Evolutionary conservation across 2,329 filamentous ascomycete genomes (phyloP).

Genomic region (Bimuria novae-zelandiae): DNA sequence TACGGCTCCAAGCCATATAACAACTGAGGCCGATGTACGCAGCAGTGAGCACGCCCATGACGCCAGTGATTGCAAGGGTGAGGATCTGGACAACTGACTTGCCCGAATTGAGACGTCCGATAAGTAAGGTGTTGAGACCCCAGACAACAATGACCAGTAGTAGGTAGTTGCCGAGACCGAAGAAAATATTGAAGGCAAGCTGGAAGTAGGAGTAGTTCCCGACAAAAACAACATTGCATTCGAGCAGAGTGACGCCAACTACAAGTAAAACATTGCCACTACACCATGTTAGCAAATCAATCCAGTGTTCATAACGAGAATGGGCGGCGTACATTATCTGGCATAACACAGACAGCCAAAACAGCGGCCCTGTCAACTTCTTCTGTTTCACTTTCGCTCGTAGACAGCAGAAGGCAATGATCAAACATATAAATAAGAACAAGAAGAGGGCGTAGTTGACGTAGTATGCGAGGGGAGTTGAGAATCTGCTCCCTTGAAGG

Average conservation of each 20-base stretch:
- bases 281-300: slow-evolving; percentile 10
- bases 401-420: slow-evolving; percentile 23
- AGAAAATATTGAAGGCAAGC: slow-evolving; percentile 27
- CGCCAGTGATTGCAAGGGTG: slow-evolving; percentile 15
- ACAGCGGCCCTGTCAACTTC: slow-evolving; percentile 27
- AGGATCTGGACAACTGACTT: slow-evolving; percentile 17
- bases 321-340: slow-evolving; percentile 25
- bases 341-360: slow-evolving; percentile 15
- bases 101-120: slow-evolving; percentile 20
- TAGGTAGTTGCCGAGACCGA: slow-evolving; percentile 22
- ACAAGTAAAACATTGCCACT: slow-evolving; percentile 19
- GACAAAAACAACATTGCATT: slow-evolving; percentile 11
- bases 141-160: slow-evolving; percentile 31
- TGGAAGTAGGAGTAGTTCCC: slow-evolving; percentile 11
- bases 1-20: slow-evolving; percentile 15
- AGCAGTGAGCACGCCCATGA: slow-evolving; percentile 27
- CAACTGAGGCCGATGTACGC: slow-evolving; percentile 15
- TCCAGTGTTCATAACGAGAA: background rate
- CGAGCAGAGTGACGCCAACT: slow-evolving; percentile 15
- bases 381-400: slow-evolving; percentile 23
- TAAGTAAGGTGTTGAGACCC: slow-evolving; percentile 31
- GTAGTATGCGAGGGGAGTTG: slow-evolving; percentile 16
- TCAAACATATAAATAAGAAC: slow-evolving; percentile 22
- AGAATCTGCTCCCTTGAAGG: slow-evolving; percentile 6
- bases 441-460: slow-evolving; percentile 22